Base-by-base conservation (phyloP, 2,329 filamentous ascomycete species). In the Ophiostoma piceae region DNA sequence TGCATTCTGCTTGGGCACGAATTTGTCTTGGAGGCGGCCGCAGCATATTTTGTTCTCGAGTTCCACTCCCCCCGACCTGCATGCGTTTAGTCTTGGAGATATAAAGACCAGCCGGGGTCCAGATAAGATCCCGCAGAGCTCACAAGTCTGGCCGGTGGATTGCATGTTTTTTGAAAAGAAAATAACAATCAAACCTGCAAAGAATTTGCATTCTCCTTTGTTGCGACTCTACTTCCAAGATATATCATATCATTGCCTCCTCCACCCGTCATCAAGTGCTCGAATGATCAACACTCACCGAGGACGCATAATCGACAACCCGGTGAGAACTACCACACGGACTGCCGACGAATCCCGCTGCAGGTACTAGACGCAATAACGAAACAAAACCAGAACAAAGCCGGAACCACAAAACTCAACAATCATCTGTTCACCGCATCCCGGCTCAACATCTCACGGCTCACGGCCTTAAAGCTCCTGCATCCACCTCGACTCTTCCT, bases 81-180 rank as follows among this genome's bases (percentile, higher is more conserved):
- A 62, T 62, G 57, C 16, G 5, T 62, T 26, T 62, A 32, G n/a
- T 62, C 57, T 62, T 62, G 57, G 11, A 32, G 57, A 62, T 62
- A 62, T 62, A 62, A 62, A 62, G 57, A 57, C 51, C 57, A 62
- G 57, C 26, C 14, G 57, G 57, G 57, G 26, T 62, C 57, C 57
- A 32, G 57, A 62, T 62, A 62, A 62, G 57, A 62, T 62, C 57
- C 51, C 51, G 51, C 51, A 57, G 51, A 57, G n/a, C 51, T 4
- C 51, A 57, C 16, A 47, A 47, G 16, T 19, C 43, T 47, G 16
- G 7, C 43, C 14, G 43, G 16, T 47, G 43, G 14, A n/a, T 47
- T 47, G 5, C 16, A 19, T 41, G 2, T 41, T 41, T 14, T 41
- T 41, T 8, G n/a, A 26, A 26, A 57, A 26, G 9, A 9, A 26